Base-by-base conservation (phyloP, 352 stramenopile genomes). In the Globisporangium iwayamae region DNA sequence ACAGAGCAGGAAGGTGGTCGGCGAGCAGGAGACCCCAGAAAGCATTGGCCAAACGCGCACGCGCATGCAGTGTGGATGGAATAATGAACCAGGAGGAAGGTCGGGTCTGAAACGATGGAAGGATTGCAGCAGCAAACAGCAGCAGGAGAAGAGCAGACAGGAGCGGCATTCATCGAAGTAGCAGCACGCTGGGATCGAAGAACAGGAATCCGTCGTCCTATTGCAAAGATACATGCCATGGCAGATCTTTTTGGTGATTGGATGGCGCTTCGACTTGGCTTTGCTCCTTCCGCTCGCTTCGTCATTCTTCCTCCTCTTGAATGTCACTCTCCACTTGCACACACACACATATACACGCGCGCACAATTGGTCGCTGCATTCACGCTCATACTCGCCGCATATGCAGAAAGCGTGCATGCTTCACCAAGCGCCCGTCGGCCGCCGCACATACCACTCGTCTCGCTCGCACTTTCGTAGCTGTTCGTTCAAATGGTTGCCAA, bases 1-100 rank as follows among this genome's bases (percentile, higher is more conserved):
- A n/a, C 50, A 56, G 51, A 56, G 16, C 30, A 38, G 38, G 55
- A 50, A 50, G 28, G 22, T 20, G 43, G 55, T 10, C 39, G 28
- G 3, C 38, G 22, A 50, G 51, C 28, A 62, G 20, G 25, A 39
- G 6, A 52, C 43, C 22, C 39, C 11, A 53, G 34, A 48, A 38
- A 4, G 7, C 3, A 34, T 14, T 32, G 22, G 52, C 16, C 39
- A 62, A 38, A 32, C 11, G 22, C 36, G 11, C 28, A 32, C 11
- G 22, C 36, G 11, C 28, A 39, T 48, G 55, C 38, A 51, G 30
- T 25, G 55, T 39, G 13, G 51, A 28, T 43, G 51, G 30, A 50
- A 53, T 30, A 41, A 36, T 53, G 25, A 22, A 16, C 43, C 56
- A 62, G 56, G 53, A 62, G 56, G 56, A 53, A 52, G 56, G 25